Base-by-base conservation (phyloP, 495 filamentous ascomycete species). In the Penicillium antarcticum region DNA sequence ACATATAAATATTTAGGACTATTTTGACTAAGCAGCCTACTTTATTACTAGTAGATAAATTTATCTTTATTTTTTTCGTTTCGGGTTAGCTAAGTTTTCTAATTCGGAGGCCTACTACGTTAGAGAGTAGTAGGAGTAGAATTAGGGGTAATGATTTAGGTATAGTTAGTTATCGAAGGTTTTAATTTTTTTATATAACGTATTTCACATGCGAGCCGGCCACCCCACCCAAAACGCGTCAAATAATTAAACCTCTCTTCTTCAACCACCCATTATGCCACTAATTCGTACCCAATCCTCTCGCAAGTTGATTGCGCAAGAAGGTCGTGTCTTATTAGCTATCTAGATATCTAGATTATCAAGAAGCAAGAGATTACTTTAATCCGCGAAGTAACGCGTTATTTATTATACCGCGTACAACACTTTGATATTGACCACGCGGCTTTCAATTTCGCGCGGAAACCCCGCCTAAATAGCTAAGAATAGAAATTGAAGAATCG, bases 381-480 rank as follows among this genome's bases (percentile, higher is more conserved):
- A 17, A 24, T 54, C 16, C 43, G 44, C 21, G 14, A 40, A 48
- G 52, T 61, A 39, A 44, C 58, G 42, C 53, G 55, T 16, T 17
- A 46, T 32, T 67, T 55, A 58, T 56, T 46, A 44, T 64, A 32
- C 48, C 51, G 40, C 17, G 55, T 47, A 21, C 53, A n/a, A 66
- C 61, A 18, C 53, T 66, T n/a, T 49, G 38, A 13, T 13, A 32
- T n/a, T 38, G 14, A 37, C 14, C 7, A 17, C 14, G n/a, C 35
- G 14, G 35, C 35, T 3, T 3, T 7, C 1, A 37, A 6, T 33
- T 12, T 23, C 40, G 21, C 18, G n/a, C 46, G 11, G 29, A 12
- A 23, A 11, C 23, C 44, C 45, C 40, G 37, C 23, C 46, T 6
- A 67, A 62, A 33, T 51, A 0, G 16, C 38, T 50, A 40, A 66